A percentile compares a stretch with the other conserved stretches of the same genome.
Conservation (phyloP, 2,329 filamentous ascomycete species). For the Sordariomycetes sp. region DNA sequence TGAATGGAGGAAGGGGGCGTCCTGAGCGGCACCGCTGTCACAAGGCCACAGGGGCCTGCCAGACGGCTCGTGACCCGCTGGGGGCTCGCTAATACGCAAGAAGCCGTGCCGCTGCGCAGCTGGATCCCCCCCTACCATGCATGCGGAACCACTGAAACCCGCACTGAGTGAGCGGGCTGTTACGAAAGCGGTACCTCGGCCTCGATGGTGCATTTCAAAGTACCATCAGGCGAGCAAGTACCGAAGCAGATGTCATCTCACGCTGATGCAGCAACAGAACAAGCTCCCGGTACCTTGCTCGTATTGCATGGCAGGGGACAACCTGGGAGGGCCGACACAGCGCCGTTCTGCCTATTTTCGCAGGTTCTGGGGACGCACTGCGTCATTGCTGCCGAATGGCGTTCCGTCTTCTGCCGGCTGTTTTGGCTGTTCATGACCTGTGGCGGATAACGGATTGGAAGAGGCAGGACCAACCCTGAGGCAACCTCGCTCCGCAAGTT, state of each 20-base stretch:
- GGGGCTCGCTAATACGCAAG: background rate
- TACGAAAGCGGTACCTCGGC: background rate
- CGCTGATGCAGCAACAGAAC: background rate
- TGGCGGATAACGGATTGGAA: background rate
- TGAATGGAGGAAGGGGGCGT: background rate
- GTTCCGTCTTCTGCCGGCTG: background rate
- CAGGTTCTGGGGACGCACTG: background rate
- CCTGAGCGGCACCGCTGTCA: background rate
- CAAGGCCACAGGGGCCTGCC: background rate
- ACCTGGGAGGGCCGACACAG: background rate
- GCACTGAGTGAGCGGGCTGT: background rate
- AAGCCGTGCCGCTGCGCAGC: background rate
- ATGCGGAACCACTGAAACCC: background rate
- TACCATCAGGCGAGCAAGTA: background rate
- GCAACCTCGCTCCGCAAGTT: background rate
- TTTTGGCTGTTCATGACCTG: constrained; percentile 1
- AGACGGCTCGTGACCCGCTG: background rate
- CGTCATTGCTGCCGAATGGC: background rate
- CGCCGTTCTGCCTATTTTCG: constrained; percentile 2
- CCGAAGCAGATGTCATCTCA: background rate
- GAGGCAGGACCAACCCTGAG: background rate
- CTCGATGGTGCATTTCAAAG: background rate
- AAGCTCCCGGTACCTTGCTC: background rate
- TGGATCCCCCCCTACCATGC: background rate
- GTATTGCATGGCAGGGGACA: background rate